Percentiles rank a stretch among this genome's conserved stretches.
Evolutionary conservation across 257 asterid species (phyloP).

Genomic region (Hygrophila difformis): DNA sequence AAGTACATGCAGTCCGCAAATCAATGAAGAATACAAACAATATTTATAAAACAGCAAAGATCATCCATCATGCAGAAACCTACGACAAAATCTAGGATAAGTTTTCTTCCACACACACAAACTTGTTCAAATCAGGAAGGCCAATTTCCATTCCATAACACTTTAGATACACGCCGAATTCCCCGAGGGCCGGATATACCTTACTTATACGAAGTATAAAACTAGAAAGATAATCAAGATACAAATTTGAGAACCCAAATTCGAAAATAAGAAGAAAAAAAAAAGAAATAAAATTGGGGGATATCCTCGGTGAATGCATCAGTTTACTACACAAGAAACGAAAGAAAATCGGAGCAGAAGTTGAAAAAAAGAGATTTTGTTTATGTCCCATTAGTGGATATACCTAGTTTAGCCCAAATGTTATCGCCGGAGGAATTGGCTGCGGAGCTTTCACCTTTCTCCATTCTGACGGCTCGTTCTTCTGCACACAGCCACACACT

Average conservation of each 20-base stretch:
- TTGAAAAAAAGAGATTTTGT: slow-evolving; percentile 2
- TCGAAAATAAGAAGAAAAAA: not conserved
- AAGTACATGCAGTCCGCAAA: too few relatives aligned
- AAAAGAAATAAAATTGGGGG: not conserved
- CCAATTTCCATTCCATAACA: slow-evolving; percentile 1
- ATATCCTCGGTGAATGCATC: too few relatives aligned
- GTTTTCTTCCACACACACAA: not conserved
- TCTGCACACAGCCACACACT: slow-evolving; percentile 10
- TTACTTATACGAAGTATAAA: not conserved
- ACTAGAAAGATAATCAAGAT: slow-evolving; percentile 7
- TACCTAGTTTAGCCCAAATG: slow-evolving; percentile 86
- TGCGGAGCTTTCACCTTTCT: slow-evolving; percentile 55
- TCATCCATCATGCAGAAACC: too few relatives aligned
- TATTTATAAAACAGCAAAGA: too few relatives aligned
- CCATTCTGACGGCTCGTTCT: slow-evolving; percentile 33
- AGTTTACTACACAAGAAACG: not conserved
- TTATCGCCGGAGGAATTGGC: slow-evolving; percentile 28
- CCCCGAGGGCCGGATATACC: slow-evolving; percentile 13
- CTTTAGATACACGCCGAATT: slow-evolving; percentile 1
- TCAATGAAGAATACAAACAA: too few relatives aligned
- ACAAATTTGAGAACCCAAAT: slow-evolving; percentile 16
- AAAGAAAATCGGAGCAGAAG: not conserved
- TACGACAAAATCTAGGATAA: too few relatives aligned
- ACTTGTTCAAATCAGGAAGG: slow-evolving; percentile 9
- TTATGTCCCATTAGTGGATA: not conserved